Evolutionary conservation across 2,329 filamentous ascomycete genomes (phyloP), one percentile per base, ranked within the genome.

Genomic region (Aspergillus phoenicis): DNA sequence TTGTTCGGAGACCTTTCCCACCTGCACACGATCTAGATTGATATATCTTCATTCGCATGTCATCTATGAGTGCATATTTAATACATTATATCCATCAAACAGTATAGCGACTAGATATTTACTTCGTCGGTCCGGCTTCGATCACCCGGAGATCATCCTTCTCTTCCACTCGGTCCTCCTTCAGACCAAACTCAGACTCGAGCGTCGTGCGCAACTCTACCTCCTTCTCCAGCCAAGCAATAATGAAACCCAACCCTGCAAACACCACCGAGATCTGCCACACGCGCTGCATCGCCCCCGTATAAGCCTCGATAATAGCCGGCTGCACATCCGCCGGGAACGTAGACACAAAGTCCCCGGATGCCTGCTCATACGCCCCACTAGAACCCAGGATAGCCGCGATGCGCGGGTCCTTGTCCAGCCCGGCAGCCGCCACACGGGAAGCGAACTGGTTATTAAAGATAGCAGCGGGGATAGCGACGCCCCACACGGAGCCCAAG

Each of bases 401-500:
- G 4, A 36, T 36, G 11, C 30, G 30, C 1, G 30, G 4, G 2
- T 36, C 30, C 4, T 13, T 36, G 11, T 36, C 30, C 30, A 36
- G 30, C 13, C 30, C 30, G 30, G 30, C 30, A 2, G 4, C 30
- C 11, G 30, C 30, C 5, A 36, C 30, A 5, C 30, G 30, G 10
- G 30, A 36, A 5, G 30, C 30, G 30, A 36, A 36, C 30, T 58
- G 63, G 11, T 58, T 60, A 52, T 75, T 76, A 62, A 77, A 78
- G 7, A 77, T 64, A 11, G 73, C 68, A 1, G 63, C 49, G 1
- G 72, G 68, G 20, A 75, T 68, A 1, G 69, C 64, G 1, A 71
- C 64, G 3, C 73, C 74, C 71, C 73, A 76, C 8, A 73, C 64
- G 22, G 49, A 61, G 4, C 74, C 75, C 45, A 76, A 73, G 20